Percentiles rank a stretch among this genome's conserved stretches.
phyloP scores from a whole-genome alignment of 148 eudicot genomes.

The Tetragonia tetragonoides region DNA sequence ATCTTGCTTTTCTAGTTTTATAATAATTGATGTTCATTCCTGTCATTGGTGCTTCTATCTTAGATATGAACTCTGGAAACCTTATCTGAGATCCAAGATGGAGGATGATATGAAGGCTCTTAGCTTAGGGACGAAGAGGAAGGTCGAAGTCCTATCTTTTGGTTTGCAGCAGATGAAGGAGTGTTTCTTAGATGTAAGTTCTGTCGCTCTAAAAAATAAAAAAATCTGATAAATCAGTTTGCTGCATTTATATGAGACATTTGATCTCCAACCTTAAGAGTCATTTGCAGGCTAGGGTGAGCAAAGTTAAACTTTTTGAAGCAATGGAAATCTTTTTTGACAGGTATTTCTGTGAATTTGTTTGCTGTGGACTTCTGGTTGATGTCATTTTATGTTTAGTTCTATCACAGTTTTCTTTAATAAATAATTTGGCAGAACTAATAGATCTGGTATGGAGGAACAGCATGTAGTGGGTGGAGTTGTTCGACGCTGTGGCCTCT shows the following conservation, averaged over 20 bases:
- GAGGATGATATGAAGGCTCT: slow-evolving; percentile 95
- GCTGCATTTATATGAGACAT: neutral
- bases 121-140: slow-evolving; percentile 68
- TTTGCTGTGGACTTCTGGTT: neutral
- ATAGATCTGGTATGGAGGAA: slow-evolving; percentile 55
- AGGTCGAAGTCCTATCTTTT: slow-evolving; percentile 66
- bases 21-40: slow-evolving; percentile 1
- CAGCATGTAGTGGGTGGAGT: slow-evolving; percentile 53
- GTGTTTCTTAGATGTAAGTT: slow-evolving; percentile 80
- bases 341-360: slow-evolving; percentile 41
- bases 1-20: neutral
- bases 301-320: slow-evolving; percentile 80
- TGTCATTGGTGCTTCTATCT: slow-evolving; percentile 8
- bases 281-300: slow-evolving; percentile 65
- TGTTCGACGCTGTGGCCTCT: slow-evolving; percentile 66
- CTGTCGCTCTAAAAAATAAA: neutral
- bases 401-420: slow-evolving; percentile 2
- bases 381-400: neutral
- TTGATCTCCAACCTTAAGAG: neutral
- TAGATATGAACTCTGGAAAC: slow-evolving; percentile 97
- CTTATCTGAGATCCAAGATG: slow-evolving; percentile 89
- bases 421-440: slow-evolving; percentile 38
- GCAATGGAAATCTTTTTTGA: slow-evolving; percentile 89
- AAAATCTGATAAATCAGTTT: too few relatives aligned
- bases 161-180: slow-evolving; percentile 86